Evolutionary conservation across 2,329 filamentous ascomycete genomes (phyloP), one percentile per base, ranked within the genome.

Genomic region (Davidsoniella eucalypti): DNA sequence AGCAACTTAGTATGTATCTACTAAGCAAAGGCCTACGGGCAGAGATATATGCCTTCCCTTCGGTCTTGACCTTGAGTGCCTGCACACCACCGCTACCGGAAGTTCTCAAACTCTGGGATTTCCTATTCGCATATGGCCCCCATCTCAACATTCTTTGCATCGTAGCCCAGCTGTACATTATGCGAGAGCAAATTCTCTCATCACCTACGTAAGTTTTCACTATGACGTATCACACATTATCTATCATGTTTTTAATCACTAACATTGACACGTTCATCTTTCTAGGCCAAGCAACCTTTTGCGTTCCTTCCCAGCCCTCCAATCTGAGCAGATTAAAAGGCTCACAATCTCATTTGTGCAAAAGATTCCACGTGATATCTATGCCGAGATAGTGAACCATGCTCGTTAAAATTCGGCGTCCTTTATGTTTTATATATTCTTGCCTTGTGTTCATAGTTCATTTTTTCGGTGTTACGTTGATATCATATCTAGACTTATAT

Each of bases 71-170:
- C 0, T 74, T 98, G 47, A 95, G 87, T 61, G 92, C 92, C 23
- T 96, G 92, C 64, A 98, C 92, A 14, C 92, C 92, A 14, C 92
- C 92, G 2, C 66, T 98, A 50, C 90, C 90, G 0, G 90, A 98
- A 65, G 92, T 98, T 0, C 66, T 98, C 50, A 78, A 84, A 55
- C 73, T 98, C 2, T 98, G 92, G 92, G 92, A 98, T 63, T 98
- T 98, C 58, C 67, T 98, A 18, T 94, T 98, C 60, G 90, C 92
- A 0, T 98, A 95, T 58, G 92, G 92, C 0, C 81, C 87, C 36
- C 92, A 98, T 63, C 65, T 98, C 54, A 98, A 98, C 60, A 86
- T 98, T 51, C 67, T 98, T 18, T 96, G 92, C 63, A 95, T 98
- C 56, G 92, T 96, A 14, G 90, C 90, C 12, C 92, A 98, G 66